Evolutionary conservation across 352 stramenopile genomes (phyloP).

Genomic region (Phytophthora cryptogea): DNA sequence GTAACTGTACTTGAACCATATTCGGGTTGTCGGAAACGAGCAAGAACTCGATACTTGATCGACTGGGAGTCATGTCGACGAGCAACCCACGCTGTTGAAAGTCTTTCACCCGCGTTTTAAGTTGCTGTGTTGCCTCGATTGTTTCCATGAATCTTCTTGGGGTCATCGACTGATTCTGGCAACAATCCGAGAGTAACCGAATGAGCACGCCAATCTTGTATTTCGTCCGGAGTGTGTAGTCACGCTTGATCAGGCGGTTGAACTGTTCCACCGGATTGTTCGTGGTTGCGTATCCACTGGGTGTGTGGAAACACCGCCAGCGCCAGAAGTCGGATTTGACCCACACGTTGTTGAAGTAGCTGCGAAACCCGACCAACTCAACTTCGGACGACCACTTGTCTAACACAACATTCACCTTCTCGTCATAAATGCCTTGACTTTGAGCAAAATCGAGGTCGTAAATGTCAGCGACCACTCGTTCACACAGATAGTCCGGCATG

Average conservation of each 20-base stretch:
- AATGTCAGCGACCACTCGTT: slow-evolving; percentile 18
- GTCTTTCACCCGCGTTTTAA: slow-evolving; percentile 7
- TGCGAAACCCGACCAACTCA: neutral
- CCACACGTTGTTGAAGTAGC: neutral
- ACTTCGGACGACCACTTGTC: neutral
- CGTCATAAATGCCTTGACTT: neutral
- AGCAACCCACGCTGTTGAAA: neutral
- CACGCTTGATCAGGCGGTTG: slow-evolving; percentile 25
- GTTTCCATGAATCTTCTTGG: neutral
- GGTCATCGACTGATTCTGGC: neutral
- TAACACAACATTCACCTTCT: neutral
- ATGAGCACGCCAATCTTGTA: slow-evolving; percentile 10
- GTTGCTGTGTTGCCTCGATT: neutral
- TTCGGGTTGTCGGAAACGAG: neutral
- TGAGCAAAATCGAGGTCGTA: slow-evolving; percentile 23
- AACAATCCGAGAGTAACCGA: slow-evolving; percentile 1
- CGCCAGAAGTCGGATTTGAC: slow-evolving; percentile 1
- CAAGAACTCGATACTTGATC: neutral
- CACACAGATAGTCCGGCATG: neutral
- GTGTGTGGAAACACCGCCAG: slow-evolving; percentile 25
- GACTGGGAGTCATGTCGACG: neutral
- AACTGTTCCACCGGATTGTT: slow-evolving; percentile 15
- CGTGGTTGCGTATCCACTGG: slow-evolving; percentile 1
- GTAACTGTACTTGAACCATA: neutral
- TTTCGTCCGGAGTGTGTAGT: slow-evolving; percentile 16